A percentile compares a stretch with the other conserved stretches of the same genome.
Evolutionary conservation across 441 rosid species (phyloP).

Genomic region (Gossypium lobatum): DNA sequence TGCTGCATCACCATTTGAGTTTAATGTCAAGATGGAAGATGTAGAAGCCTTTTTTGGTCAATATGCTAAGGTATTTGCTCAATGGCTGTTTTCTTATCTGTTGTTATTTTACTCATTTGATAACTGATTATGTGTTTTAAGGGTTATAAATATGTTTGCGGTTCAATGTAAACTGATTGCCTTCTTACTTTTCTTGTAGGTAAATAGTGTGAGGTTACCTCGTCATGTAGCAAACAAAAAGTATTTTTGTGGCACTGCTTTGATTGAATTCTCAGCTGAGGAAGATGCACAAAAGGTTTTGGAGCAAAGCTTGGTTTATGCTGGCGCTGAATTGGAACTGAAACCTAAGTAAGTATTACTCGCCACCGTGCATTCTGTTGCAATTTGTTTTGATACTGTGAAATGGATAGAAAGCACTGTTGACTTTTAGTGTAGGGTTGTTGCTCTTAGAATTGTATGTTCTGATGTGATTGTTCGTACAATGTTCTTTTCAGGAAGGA

Average conservation of each 20-base stretch:
- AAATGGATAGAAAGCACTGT: not conserved
- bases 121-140: not conserved
- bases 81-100: not conserved
- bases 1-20: constrained; percentile 61
- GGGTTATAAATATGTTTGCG: constrained; percentile 4
- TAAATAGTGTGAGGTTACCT: constrained; percentile 85
- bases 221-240: constrained; percentile 66
- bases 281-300: constrained; percentile 61
- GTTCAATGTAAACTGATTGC: not conserved
- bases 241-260: constrained; percentile 64
- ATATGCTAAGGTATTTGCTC: constrained; percentile 52
- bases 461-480: not conserved
- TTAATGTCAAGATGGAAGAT: constrained; percentile 57
- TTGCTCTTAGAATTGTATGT: not conserved
- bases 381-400: not conserved
- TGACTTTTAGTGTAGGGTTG: not conserved
- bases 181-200: constrained; percentile 34
- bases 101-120: not conserved
- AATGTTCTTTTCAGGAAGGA: constrained; percentile 43
- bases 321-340: constrained; percentile 57
- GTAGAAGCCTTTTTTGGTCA: constrained; percentile 58
- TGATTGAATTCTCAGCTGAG: constrained; percentile 72
- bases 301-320: constrained; percentile 52
- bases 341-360: constrained; percentile 60
- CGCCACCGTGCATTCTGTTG: not conserved